Evolutionary conservation across 208 protist genomes (phyloP).

Genomic region (Leishmania mexicana): DNA sequence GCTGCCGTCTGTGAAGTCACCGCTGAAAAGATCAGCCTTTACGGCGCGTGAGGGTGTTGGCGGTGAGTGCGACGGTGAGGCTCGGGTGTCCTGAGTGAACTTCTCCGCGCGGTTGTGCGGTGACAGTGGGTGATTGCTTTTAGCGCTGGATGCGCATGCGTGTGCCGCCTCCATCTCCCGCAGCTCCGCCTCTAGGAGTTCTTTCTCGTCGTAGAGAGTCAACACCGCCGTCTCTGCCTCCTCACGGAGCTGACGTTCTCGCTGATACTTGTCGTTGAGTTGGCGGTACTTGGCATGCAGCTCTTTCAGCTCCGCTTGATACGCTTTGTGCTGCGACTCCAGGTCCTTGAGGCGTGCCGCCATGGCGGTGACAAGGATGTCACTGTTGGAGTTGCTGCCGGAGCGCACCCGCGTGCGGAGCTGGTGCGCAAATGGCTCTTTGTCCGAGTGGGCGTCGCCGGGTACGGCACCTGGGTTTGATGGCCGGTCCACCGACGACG

Average conservation of each 20-base stretch:
- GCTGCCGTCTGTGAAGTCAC: conserved; percentile 10
- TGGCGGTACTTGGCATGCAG: conserved; percentile 56
- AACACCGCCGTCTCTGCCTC: conserved; percentile 69
- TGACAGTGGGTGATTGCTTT: neutral
- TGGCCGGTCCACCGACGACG: conserved; percentile 4
- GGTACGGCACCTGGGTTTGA: neutral
- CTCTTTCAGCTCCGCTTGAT: conserved; percentile 78
- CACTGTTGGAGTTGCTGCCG: conserved; percentile 34
- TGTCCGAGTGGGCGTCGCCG: conserved; percentile 1
- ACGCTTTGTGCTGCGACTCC: conserved; percentile 69
- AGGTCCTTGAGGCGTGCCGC: conserved; percentile 65
- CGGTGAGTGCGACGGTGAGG: neutral
- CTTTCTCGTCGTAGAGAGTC: conserved; percentile 76
- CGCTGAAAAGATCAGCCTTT: conserved; percentile 29
- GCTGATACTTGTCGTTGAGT: conserved; percentile 59
- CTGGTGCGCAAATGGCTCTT: conserved; percentile 46
- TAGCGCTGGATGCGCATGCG: neutral
- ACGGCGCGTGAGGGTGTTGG: neutral
- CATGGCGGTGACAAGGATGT: conserved; percentile 74
- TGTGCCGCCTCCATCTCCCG: conserved; percentile 27
- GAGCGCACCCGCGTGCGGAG: conserved; percentile 53
- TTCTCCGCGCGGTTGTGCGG: neutral
- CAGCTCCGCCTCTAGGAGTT: conserved; percentile 62
- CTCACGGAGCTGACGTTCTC: conserved; percentile 55
- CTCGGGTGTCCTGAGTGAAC: neutral